These are phyloP conservation scores for Lycium barbarum DNA, from an alignment of 257 asterid species.

Conservation along the genomic window DNA sequence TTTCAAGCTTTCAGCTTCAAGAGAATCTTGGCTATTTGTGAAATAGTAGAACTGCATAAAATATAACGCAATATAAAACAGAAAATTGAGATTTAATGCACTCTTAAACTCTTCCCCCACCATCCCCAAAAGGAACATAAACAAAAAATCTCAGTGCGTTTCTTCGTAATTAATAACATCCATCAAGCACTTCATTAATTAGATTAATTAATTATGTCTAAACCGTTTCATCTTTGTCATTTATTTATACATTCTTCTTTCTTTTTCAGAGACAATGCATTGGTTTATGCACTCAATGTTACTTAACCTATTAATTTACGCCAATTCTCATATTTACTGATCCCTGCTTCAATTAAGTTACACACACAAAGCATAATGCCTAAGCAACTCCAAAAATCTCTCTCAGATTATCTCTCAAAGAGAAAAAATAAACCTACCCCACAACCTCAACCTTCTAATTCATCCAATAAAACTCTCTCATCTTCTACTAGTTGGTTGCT, in stretches of 20 bases:
- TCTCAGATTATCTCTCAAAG: constrained; percentile 59
- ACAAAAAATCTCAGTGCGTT: constrained; percentile 9
- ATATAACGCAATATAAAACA: neutral
- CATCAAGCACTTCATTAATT: constrained; percentile 16
- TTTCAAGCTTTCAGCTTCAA: neutral
- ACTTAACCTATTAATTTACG: neutral
- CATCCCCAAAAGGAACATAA: neutral
- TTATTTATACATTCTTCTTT: neutral
- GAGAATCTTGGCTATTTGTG: neutral
- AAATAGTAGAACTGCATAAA: neutral
- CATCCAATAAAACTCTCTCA: constrained; percentile 33
- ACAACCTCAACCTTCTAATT: constrained; percentile 35
- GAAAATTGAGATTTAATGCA: neutral
- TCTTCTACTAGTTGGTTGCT: constrained; percentile 45
- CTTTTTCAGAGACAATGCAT: neutral
- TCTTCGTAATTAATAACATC: neutral
- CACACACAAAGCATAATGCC: constrained; percentile 43
- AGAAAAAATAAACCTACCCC: constrained; percentile 47
- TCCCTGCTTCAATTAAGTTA: neutral
- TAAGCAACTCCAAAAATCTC: constrained; percentile 60
- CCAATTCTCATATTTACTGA: neutral
- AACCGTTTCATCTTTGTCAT: constrained; percentile 18
- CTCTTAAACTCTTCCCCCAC: neutral
- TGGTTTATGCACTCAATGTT: neutral
- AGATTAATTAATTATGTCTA: neutral